phyloP scores from a whole-genome alignment of 2,329 filamentous ascomycete species.

The Botrytis byssoidea region DNA sequence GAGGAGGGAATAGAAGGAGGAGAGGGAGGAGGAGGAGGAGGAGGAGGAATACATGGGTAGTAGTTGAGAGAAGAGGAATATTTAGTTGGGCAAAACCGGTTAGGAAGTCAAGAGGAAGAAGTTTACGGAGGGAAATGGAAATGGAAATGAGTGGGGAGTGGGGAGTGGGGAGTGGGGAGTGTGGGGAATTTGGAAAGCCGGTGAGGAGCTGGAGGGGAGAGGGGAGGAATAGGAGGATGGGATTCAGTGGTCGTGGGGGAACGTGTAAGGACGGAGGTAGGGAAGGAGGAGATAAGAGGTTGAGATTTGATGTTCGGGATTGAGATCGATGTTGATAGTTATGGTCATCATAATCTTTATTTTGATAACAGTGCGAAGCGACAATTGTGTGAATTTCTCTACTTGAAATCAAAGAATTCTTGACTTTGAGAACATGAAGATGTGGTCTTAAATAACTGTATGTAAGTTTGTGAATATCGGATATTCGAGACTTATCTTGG shows the following conservation, averaged over 20 bases:
- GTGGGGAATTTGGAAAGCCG: not conserved
- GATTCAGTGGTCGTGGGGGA: not conserved
- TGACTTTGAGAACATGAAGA: too few species aligned
- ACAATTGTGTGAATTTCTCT: too few species aligned
- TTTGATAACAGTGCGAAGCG: too few species aligned
- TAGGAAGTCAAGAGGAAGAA: not conserved
- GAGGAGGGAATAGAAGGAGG: not conserved
- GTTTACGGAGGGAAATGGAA: constrained; percentile 5
- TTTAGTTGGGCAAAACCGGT: not conserved
- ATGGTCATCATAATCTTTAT: too few species aligned
- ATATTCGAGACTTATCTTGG: too few species aligned
- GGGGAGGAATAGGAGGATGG: not conserved
- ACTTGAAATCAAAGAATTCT: too few species aligned
- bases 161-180: not conserved
- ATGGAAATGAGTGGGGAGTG: not conserved
- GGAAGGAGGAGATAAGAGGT: not conserved
- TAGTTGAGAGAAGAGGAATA: not conserved
- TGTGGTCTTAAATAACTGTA: too few species aligned
- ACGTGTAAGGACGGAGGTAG: not conserved
- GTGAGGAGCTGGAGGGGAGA: not conserved
- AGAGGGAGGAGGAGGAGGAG: not conserved
- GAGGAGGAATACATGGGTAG: not conserved
- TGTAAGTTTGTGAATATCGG: too few species aligned
- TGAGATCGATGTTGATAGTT: too few species aligned
- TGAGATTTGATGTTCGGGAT: not conserved